Evolutionary conservation across 2,329 filamentous ascomycete species (phyloP), one percentile per base, ranked within the genome.

Genomic region (Aspergillus tanneri): DNA sequence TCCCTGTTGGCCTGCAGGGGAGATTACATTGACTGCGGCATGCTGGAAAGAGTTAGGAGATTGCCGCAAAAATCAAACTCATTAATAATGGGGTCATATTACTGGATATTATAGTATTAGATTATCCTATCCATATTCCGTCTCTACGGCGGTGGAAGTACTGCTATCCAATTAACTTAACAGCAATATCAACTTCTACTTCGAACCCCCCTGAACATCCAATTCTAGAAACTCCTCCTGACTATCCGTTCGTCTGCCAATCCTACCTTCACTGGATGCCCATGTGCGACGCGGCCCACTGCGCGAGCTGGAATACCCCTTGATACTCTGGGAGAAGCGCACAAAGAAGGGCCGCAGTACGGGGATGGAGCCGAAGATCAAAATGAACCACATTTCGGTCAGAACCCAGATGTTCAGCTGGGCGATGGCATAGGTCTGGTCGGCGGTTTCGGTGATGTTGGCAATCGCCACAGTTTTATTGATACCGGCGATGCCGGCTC

Each of bases 301-400:
- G 14, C 38, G 32, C 12, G 48, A 43, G n/a, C 8, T 25, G 2
- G 50, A 18, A 34, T 34, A 34, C 45, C 18, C 47, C 14, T 57
- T 57, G 18, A 57, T 52, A 40, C 53, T 50, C n/a, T 57, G 55
- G 0, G 46, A 49, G 34, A 57, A 54, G 5, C 39, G 47, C 10
- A 54, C 38, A 16, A 57, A 57, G 27, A 55, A 49, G 2, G 46
- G 43, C 2, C 55, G 53, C 3, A 57, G 53, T 1, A 50, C 52
- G 2, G 56, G 56, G 6, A 58, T 55, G 2, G 56, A 58, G 19
- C 56, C 56, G 21, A 58, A 58, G 3, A 45, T 45, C 19, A 43
- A 9, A 19, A 55, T 56, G 11, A 58, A 58, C 56, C 56, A 58
- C 56, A 58, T 58, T 18, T 58, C 56, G 0, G 56, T 58, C 11